Base-by-base conservation (phyloP, 148 eudicot genomes). In the Camellia sinensis region DNA sequence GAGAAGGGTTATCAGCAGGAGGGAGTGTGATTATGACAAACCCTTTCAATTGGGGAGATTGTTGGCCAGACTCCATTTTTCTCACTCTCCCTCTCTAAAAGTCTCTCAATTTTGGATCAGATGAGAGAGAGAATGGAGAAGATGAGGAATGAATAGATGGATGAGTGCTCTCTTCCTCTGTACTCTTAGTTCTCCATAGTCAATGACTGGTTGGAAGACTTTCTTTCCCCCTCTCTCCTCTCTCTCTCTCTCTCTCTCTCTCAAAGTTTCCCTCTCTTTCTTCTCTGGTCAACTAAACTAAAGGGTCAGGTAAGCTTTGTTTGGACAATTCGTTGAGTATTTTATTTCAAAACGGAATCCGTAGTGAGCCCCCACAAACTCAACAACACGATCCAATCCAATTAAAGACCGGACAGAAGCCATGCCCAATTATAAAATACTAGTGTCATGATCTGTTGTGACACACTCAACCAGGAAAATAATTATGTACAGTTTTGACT, bases 1-100 rank as follows among this genome's bases (percentile, higher is more conserved):
- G 75, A 22, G 92, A 89, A 63, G 92, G 90, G 71, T 89, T 81
- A 41, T 89, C 87, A 13, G 80, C 71, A 3, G 92, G 92, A 17
- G 92, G 89, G 3, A 89, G 82, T 50, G 88, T 78, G 84, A 89
- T 84, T 56, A 89, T 76, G 13, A 85, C 89, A 22, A 87, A 64
- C 29, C 88, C 89, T 78, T 80, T 77, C 9, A 87, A 29, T 45
- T 79, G 77, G 13, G 86, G 77, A 3, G 80, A 61, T 41, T 82
- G 79, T 41, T 82, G 79, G 6, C 63, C 84, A 18, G 66, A 56
- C 63, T 85, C 87, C 72, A 67, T 71, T 60, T 61, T 21, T 72
- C 70, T 46, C 60, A 13, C 64, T 50, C 62, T 29, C 64, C 48
- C 64, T 40, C 17, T 65, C 43, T 45, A 19, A 21, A 14, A 5